Evolutionary conservation across 352 stramenopile genomes (phyloP).

Genomic region (Globisporangium polare): DNA sequence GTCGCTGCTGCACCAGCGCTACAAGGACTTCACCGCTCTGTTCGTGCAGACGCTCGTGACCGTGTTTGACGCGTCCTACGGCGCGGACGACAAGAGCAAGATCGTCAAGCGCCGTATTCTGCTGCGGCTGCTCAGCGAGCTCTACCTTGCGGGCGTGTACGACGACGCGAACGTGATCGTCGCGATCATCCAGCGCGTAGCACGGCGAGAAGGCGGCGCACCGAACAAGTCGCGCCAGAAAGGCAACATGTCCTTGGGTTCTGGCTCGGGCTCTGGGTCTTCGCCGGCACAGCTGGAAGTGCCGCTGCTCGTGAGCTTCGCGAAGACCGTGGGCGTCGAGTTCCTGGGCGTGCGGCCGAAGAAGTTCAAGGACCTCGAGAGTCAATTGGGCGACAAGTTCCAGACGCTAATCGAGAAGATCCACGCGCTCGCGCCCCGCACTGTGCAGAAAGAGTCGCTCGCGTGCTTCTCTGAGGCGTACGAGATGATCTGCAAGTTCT

Average conservation of each 20-base stretch:
- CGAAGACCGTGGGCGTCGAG: constrained; percentile 90
- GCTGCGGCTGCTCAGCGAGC: constrained; percentile 77
- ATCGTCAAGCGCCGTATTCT: constrained; percentile 70
- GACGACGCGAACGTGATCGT: constrained; percentile 69
- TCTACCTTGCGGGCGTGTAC: constrained; percentile 78
- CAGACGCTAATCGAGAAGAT: constrained; percentile 30
- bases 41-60: constrained; percentile 55
- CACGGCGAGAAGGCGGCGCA: constrained; percentile 50
- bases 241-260: constrained; percentile 32
- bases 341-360: constrained; percentile 71
- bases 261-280: constrained; percentile 5
- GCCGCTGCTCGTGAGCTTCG: constrained; percentile 92
- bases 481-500: constrained; percentile 85
- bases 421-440: constrained; percentile 49
- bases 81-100: constrained; percentile 68
- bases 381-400: constrained; percentile 32
- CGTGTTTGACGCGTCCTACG: constrained; percentile 54
- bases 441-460: constrained; percentile 67
- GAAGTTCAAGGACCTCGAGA: constrained; percentile 61
- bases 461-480: constrained; percentile 87
- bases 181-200: constrained; percentile 80
- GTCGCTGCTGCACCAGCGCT: constrained; percentile 90
- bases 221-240: constrained; percentile 27
- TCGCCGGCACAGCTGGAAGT: constrained; percentile 80
- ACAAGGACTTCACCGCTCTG: constrained; percentile 80